A percentile compares a stretch with the other conserved stretches of the same genome.
phyloP scores from a whole-genome alignment of 2,329 filamentous ascomycete species.

The Scedosporium boydii region DNA sequence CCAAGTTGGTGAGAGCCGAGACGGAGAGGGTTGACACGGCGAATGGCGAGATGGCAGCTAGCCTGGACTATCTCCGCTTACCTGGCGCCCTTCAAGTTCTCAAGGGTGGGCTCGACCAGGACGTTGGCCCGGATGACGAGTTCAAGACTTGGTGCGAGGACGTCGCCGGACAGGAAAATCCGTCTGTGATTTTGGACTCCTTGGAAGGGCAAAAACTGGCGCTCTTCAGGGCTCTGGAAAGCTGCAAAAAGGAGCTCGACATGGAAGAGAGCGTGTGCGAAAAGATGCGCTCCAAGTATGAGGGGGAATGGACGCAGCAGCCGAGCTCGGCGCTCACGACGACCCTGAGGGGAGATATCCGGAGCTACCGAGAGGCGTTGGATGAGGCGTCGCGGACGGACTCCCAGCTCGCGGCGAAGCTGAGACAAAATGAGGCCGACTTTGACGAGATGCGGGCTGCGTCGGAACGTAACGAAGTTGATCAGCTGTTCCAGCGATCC shows the following conservation, averaged over 20 bases:
- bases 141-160: slow-evolving; percentile 93
- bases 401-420: slow-evolving; percentile 68
- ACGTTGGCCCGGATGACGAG: slow-evolving; percentile 78
- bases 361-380: slow-evolving; percentile 78
- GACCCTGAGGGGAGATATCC: slow-evolving; percentile 77
- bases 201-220: slow-evolving; percentile 68
- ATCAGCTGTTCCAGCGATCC: slow-evolving; percentile 79
- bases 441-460: slow-evolving; percentile 94
- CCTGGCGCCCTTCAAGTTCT: slow-evolving; percentile 83
- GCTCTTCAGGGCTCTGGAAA: slow-evolving; percentile 64
- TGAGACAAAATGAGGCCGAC: slow-evolving; percentile 76
- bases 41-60: slow-evolving; percentile 92
- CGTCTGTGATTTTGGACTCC: slow-evolving; percentile 67
- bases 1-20: slow-evolving; percentile 87
- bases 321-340: slow-evolving; percentile 84
- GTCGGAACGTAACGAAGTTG: slow-evolving; percentile 75
- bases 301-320: slow-evolving; percentile 92
- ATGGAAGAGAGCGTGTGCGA: slow-evolving; percentile 98
- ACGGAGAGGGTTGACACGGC: slow-evolving; percentile 87
- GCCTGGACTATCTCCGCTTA: slow-evolving; percentile 84
- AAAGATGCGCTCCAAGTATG: slow-evolving; percentile 98
- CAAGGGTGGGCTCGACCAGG: slow-evolving; percentile 87
- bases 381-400: slow-evolving; percentile 87
- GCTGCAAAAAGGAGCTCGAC: slow-evolving; percentile 78
- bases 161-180: slow-evolving; percentile 75